Evolutionary conservation across 208 protist species (phyloP), one percentile per base, ranked within the genome.

Genomic region (Leishmania tropica): DNA sequence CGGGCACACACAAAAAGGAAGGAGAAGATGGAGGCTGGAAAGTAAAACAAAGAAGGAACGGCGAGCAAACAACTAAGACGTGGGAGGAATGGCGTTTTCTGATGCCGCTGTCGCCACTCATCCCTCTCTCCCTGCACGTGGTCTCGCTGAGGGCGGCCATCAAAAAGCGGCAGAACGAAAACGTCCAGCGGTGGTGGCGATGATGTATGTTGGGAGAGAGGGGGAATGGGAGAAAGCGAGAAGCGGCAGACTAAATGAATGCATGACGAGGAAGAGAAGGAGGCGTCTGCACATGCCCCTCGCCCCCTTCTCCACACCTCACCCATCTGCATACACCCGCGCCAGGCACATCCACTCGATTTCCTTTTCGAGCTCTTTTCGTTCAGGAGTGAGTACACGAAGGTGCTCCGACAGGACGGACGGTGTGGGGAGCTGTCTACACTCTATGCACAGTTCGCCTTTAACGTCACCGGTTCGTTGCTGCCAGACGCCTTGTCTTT

Each of bases 391-490:
- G 31, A 62, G 3, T 17, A 47, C 40, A 35, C n/a, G 3, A 48
- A 53, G 53, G 21, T 68, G 54, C 37, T 24, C 37, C 37, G 24
- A 17, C 40, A n/a, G 51, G 3, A 45, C 11, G 15, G 5, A 21
- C 3, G 21, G 73, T 13, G 21, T 31, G 48, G 51, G 45, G 45
- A 42, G n/a, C 28, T 40, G 73, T 45, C 7, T 24, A 37, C 24
- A 5, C 6, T 45, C 48, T 58, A 77, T 35, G 35, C 72, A 15
- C 78, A 47, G 64, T 45, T 42, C 54, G 70, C 83, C 24, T 72
- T 47, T 76, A 47, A 54, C 71, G 2, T 35, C 54, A 42, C 60
- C 65, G 77, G 77, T 40, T 79, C 77, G 51, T 56, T 73, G 17
- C 0, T 53, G 42, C 11, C 56, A 19, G 51, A 42, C 31, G 31